phyloP scores from a whole-genome alignment of 164 flowering plant species.

The Saururus chinensis region DNA sequence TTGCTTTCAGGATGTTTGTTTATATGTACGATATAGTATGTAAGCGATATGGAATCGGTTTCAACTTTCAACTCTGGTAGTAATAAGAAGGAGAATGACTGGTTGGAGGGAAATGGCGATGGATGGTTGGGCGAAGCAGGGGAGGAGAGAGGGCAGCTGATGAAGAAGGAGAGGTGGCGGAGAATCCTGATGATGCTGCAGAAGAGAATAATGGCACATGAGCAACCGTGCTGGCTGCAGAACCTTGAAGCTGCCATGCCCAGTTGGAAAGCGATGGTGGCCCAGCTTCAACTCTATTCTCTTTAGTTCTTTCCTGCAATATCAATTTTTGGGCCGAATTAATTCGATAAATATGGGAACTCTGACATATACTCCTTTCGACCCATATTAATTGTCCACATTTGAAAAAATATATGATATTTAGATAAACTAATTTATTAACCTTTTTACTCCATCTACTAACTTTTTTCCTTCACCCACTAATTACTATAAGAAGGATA shows the following conservation, averaged over 20 bases:
- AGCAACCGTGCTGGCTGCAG: conserved; percentile 3
- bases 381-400: too few species aligned
- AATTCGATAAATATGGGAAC: too few species aligned
- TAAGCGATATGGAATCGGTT: neutral
- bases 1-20: too few species aligned
- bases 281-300: conserved; percentile 17
- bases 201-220: conserved; percentile 29
- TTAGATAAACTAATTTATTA: too few species aligned
- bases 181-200: conserved; percentile 99
- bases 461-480: too few species aligned
- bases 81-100: conserved; percentile 11
- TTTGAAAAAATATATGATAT: too few species aligned
- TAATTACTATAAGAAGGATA: too few species aligned
- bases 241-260: conserved; percentile 36
- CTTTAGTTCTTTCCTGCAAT: conserved; percentile 26
- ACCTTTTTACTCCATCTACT: too few species aligned
- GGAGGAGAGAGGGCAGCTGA: conserved; percentile 15
- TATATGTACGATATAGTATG: too few species aligned
- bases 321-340: too few species aligned
- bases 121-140: conserved; percentile 15
- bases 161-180: conserved; percentile 23
- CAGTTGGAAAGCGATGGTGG: conserved; percentile 23
- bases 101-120: conserved; percentile 13
- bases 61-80: conserved; percentile 12
- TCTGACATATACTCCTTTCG: too few species aligned